Percentiles rank a stretch among this genome's conserved stretches.
phyloP scores from a whole-genome alignment of 495 filamentous ascomycete genomes.

The Neurospora sp. region DNA sequence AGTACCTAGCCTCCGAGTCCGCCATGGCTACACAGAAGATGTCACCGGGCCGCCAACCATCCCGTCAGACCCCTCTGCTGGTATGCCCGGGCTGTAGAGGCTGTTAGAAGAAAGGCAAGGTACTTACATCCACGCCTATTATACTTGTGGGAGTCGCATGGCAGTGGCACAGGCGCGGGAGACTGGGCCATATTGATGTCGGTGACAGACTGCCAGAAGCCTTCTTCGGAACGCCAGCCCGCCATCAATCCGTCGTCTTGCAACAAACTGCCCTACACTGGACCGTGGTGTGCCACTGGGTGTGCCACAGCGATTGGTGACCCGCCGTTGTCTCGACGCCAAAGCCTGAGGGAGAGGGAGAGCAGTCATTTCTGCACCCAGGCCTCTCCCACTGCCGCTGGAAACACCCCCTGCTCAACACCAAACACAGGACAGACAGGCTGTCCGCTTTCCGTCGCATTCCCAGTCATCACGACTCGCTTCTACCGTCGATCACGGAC shows the following conservation, averaged over 20 bases:
- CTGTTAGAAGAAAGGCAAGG: background rate
- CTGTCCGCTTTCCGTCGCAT: conserved; percentile 18
- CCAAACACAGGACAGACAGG: conserved; percentile 23
- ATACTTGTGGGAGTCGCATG: background rate
- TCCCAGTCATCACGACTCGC: conserved; percentile 17
- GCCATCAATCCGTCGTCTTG: conserved; percentile 19
- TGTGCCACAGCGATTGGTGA: conserved; percentile 12
- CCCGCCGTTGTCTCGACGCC: conserved; percentile 8
- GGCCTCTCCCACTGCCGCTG: conserved; percentile 7
- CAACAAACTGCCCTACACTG: conserved; percentile 10
- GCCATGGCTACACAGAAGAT: background rate
- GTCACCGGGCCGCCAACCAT: background rate
- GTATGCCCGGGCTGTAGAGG: background rate
- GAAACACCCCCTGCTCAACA: conserved; percentile 16
- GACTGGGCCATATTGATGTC: conserved; percentile 7
- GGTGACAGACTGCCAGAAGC: conserved; percentile 4
- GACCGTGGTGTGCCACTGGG: conserved; percentile 14
- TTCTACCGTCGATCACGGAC: conserved; percentile 17
- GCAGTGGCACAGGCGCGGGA: conserved; percentile 2
- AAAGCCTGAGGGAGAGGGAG: conserved; percentile 13
- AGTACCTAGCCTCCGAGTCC: background rate
- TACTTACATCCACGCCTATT: background rate
- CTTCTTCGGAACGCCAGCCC: conserved; percentile 19
- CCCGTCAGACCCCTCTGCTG: background rate
- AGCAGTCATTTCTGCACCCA: conserved; percentile 6